Base-by-base conservation (phyloP, 306 rosid genomes). In the Trifolium subterraneum region DNA sequence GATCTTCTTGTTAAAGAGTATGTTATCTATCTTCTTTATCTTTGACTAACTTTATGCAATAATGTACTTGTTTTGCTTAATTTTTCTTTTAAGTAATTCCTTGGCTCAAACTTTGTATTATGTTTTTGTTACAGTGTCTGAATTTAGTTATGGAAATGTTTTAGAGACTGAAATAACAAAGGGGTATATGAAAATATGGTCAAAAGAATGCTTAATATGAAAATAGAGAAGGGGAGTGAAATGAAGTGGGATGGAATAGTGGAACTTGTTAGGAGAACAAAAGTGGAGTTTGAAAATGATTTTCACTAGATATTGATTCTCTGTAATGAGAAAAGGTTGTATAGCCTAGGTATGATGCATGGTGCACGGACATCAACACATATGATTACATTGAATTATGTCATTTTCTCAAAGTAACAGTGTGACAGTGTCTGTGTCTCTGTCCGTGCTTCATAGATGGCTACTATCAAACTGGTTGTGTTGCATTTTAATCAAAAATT, bases 401-500 rank as follows among this genome's bases (percentile, higher is more conserved):
- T 33, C 36, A 6, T 33, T 33, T 33, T 33, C 36, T 33, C 36
- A 33, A 5, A 5, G 5, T 33, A 33, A 1, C 2, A 25, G 29
- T 25, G 29, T 29, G 5, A 29, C 6, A 29, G 6, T 29, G 33
- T 29, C 6, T 4, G 5, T 27, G 31, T 27, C 31, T 4, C 4
- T 27, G 5, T 27, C 31, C 5, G 5, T 29, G 33, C 33, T 29
- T 29, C 33, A 29, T 29, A 29, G 33, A 29, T 29, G 33, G 64
- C 60, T 38, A 36, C n/a, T 5, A 41, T 19, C 14, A 41, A 41
- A 10, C 47, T 41, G 61, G 51, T 20, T 71, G 20, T 64, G 58
- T 55, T 73, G 70, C 52, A 74, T 65, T 55, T 56, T 50, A 54
- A 54, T 42, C 48, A n/a, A 35, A 44, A 42, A 44, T 77, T 44